phyloP scores from a whole-genome alignment of 2,329 filamentous ascomycete genomes.

The Sordariomycetes sp. region DNA sequence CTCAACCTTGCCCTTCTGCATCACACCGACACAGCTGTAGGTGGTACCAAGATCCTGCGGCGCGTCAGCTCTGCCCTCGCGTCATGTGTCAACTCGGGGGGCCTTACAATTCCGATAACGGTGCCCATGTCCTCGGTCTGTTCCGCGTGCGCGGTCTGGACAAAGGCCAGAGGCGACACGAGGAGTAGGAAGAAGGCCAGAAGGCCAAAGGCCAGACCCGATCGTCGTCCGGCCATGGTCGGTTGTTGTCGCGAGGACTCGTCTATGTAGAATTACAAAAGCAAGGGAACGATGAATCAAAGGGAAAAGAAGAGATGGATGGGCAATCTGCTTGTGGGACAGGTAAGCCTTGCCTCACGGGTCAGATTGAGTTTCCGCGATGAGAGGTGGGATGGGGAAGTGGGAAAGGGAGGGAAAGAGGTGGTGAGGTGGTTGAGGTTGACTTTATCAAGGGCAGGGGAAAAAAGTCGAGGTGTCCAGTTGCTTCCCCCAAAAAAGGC shows the following conservation, averaged over 20 bases:
- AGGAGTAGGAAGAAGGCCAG: constrained; percentile 86
- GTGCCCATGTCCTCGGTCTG: constrained; percentile 71
- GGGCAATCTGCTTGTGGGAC: neutral
- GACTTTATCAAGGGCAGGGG: constrained; percentile 13
- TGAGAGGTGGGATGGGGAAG: constrained; percentile 14
- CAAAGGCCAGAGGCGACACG: constrained; percentile 75
- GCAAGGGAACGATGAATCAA: constrained; percentile 9
- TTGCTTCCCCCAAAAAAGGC: constrained; percentile 18
- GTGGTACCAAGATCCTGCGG: constrained; percentile 74
- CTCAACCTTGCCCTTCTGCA: constrained; percentile 90
- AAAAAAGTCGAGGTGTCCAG: constrained; percentile 29
- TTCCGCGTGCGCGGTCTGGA: constrained; percentile 62
- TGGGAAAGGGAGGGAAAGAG: constrained; percentile 12
- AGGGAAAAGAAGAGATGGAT: constrained; percentile 8
- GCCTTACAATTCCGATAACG: constrained; percentile 77
- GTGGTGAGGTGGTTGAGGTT: constrained; percentile 7
- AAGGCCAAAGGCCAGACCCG: constrained; percentile 72
- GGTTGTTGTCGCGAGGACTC: constrained; percentile 10
- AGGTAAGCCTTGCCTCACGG: neutral
- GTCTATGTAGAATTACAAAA: neutral
- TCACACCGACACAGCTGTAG: constrained; percentile 82
- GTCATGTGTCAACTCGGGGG: neutral
- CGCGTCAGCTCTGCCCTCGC: constrained; percentile 9
- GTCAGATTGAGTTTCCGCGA: constrained; percentile 13
- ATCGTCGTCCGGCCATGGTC: constrained; percentile 43